Percentiles rank a stretch among this genome's conserved stretches.
Conservation (phyloP, 495 filamentous ascomycete species). For the Podospora pseudocomata region DNA sequence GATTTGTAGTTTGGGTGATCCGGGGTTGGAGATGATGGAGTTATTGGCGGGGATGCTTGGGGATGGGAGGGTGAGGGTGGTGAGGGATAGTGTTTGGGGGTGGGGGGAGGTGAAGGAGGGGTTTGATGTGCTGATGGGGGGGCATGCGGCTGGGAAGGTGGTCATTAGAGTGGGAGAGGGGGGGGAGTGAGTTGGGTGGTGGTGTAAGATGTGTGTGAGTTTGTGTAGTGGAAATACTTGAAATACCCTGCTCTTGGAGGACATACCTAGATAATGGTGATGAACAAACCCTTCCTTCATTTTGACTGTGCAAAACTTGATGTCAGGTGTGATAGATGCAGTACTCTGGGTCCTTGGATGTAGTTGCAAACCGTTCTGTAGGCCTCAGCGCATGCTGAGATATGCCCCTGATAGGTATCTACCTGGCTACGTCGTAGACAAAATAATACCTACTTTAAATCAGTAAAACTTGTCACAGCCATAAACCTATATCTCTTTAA, state of each 20-base stretch:
- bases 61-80: conserved; percentile 31
- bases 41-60: conserved; percentile 26
- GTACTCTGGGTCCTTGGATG: no score
- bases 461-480: no score
- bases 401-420: no score
- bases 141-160: conserved; percentile 35
- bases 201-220: neutral
- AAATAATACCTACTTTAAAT: no score
- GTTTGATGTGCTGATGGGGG: conserved; percentile 26
- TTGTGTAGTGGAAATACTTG: neutral
- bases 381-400: no score
- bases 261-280: neutral
- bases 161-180: conserved; percentile 25
- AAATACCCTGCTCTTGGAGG: neutral
- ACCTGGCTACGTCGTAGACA: no score
- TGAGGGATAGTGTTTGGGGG: conserved; percentile 29
- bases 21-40: conserved; percentile 30
- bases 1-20: conserved; percentile 27
- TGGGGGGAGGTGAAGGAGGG: conserved; percentile 33
- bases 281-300: no score
- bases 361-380: no score
- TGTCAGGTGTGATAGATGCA: no score
- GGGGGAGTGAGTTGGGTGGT: neutral
- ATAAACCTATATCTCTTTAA: no score
- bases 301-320: no score